Base-by-base conservation (phyloP, 306 rosid genomes). In the Lathyrus aphaca region DNA sequence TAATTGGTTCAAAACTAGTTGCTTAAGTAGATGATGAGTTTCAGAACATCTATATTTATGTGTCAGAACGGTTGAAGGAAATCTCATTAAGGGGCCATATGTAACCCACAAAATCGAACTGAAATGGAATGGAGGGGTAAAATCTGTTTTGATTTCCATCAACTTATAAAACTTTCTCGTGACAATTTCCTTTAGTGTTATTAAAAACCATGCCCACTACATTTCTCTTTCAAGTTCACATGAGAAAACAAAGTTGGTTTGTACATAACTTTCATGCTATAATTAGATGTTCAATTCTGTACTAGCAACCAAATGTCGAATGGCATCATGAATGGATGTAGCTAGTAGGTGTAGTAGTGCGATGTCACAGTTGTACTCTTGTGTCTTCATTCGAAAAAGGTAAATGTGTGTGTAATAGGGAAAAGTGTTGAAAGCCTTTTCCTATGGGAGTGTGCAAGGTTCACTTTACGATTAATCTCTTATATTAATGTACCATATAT, bases 341-440 rank as follows among this genome's bases (percentile, higher is more conserved):
- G 8, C 9, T 50, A 8, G 15, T 39, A 23, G 64, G 29, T 60
- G 40, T 19, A 53, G 61, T 64, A 81, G 80, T 81, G 82, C 80
- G 82, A 58, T 68, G 76, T 56, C 82, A 65, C 75, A 74, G 82
- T 78, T 77, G 86, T 77, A 16, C 72, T 64, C 38, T 58, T 58
- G 39, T 54, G 82, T 82, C 86, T 60, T 78, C 82, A 69, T 40
- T 66, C 77, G 13, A 53, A 48, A 77, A 81, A 71, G 30, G 58
- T 23, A 40, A 67, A 55, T 25, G 45, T 81, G 68, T 73, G 19
- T 49, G 35, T 30, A 68, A 48, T 25, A 46, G 57, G 40, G 43
- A 55, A 69, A 73, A 74, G 71, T 69, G 60, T 39, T 61, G 10
- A 45, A 74, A 74, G 17, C 56, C 17, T 48, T 67, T 78, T 71